These are phyloP conservation scores for Puccinia coronata DNA, from an alignment of 1,284 basidiomycete species.

Conservation along the genomic window DNA sequence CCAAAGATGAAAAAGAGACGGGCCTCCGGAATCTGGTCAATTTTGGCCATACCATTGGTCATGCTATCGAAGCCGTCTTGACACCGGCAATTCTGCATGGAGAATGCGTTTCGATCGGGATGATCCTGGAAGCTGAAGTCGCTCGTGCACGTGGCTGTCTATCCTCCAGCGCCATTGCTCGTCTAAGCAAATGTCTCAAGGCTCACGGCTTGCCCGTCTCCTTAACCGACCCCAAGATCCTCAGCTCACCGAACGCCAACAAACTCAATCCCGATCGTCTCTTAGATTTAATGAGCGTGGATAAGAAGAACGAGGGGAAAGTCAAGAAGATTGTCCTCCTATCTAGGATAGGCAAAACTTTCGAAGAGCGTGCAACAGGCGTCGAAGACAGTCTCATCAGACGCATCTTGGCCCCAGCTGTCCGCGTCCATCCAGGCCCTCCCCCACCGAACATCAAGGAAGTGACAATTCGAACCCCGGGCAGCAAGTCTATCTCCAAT, in stretches of 20 bases:
- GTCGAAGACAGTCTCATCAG: constrained; percentile 78
- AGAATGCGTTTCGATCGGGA: constrained; percentile 87
- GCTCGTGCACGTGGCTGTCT: constrained; percentile 82
- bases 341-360: constrained; percentile 83
- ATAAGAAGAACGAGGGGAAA: constrained; percentile 92
- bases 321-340: constrained; percentile 94
- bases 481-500: constrained; percentile 96
- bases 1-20: constrained; percentile 89
- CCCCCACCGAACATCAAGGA: constrained; percentile 65
- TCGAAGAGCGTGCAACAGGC: constrained; percentile 85
- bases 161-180: constrained; percentile 82
- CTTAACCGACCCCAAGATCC: constrained; percentile 71
- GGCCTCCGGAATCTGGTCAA: constrained; percentile 94
- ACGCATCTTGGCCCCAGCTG: constrained; percentile 76
- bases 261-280: constrained; percentile 77
- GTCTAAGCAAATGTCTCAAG: constrained; percentile 77
- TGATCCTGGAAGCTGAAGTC: constrained; percentile 90
- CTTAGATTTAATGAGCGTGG: constrained; percentile 85
- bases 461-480: constrained; percentile 85
- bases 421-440: constrained; percentile 70
- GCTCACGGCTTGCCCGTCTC: constrained; percentile 84
- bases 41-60: constrained; percentile 93
- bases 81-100: constrained; percentile 89
- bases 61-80: constrained; percentile 90
- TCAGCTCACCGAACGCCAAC: constrained; percentile 62